Percentiles rank a stretch among this genome's conserved stretches.
Conservation (phyloP, 2,329 filamentous ascomycete species). For the Ceratocystis papillata region DNA sequence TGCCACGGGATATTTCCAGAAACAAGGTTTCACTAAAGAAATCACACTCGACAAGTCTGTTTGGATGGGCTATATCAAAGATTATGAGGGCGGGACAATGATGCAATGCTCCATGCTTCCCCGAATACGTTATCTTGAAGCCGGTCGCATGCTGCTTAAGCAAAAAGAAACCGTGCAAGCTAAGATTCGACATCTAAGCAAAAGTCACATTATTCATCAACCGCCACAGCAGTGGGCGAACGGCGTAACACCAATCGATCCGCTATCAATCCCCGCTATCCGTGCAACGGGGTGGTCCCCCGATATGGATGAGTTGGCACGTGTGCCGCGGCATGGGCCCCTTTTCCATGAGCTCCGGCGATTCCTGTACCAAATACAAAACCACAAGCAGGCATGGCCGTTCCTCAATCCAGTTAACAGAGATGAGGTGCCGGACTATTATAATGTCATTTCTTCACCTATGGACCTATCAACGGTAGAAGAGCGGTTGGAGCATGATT, state of each 20-base stretch:
- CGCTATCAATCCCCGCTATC: constrained; percentile 77
- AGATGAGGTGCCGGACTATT: constrained; percentile 97
- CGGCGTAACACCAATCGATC: constrained; percentile 65
- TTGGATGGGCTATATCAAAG: constrained; percentile 99
- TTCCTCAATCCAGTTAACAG: constrained; percentile 88
- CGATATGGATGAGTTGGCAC: constrained; percentile 93
- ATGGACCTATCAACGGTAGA: constrained; percentile 98
- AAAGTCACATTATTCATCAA: constrained; percentile 74
- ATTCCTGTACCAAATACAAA: constrained; percentile 88
- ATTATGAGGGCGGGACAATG: constrained; percentile 96
- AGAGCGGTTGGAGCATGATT: constrained; percentile 81
- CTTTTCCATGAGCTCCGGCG: constrained; percentile 92
- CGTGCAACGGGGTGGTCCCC: constrained; percentile 88
- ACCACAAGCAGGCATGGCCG: constrained; percentile 86
- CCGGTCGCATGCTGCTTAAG: constrained; percentile 86
- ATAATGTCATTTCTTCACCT: constrained; percentile 93
- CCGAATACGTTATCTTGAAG: constrained; percentile 85
- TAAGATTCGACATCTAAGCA: constrained; percentile 86
- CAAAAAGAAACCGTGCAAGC: constrained; percentile 92
- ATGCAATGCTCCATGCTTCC: constrained; percentile 99
- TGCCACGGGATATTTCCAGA: constrained; percentile 97
- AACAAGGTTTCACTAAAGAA: constrained; percentile 97
- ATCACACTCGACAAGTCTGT: constrained; percentile 81
- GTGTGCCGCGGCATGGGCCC: constrained; percentile 87
- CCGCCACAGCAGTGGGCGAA: constrained; percentile 81